Conservation (phyloP, 768 basidiomycete genomes). For the Agaricus subrufescens region DNA sequence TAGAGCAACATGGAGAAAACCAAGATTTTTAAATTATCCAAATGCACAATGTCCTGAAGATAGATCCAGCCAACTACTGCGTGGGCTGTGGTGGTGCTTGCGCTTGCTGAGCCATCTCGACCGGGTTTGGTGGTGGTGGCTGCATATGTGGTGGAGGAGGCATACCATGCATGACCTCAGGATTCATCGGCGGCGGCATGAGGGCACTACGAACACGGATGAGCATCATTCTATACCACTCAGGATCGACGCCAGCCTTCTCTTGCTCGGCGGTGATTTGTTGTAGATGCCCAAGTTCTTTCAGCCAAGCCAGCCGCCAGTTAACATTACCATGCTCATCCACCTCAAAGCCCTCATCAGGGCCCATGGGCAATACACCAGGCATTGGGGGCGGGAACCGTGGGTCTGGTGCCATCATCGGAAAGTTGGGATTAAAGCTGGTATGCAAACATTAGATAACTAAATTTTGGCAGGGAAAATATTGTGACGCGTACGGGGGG, state of each 20-base stretch:
- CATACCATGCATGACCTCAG: conserved; percentile 46
- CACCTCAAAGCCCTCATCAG: conserved; percentile 62
- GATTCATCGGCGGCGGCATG: conserved; percentile 53
- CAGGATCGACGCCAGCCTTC: conserved; percentile 73
- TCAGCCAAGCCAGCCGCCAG: conserved; percentile 77
- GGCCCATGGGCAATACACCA: conserved; percentile 52
- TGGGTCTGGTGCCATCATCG: conserved; percentile 54
- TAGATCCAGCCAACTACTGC: conserved; percentile 21
- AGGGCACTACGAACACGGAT: conserved; percentile 71
- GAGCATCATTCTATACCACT: conserved; percentile 87
- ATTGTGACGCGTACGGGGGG: conserved; percentile 55
- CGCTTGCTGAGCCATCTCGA: conserved; percentile 34
- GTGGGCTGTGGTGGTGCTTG: conserved; percentile 22
- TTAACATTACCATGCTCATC: conserved; percentile 78
- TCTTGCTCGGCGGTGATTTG: conserved; percentile 79
- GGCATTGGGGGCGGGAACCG: conserved; percentile 53
- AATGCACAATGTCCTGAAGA: conserved; percentile 1
- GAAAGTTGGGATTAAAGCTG: conserved; percentile 74
- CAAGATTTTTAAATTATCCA: conserved; percentile 2
- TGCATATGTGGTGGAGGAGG: conserved; percentile 33
- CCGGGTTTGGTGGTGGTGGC: conserved; percentile 32
- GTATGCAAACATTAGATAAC: conserved; percentile 13
- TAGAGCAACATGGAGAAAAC: background rate
- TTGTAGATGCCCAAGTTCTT: conserved; percentile 72
- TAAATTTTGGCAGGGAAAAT: conserved; percentile 24